phyloP scores from a whole-genome alignment of 139 green algal species.

The Picochlorum sp. region DNA sequence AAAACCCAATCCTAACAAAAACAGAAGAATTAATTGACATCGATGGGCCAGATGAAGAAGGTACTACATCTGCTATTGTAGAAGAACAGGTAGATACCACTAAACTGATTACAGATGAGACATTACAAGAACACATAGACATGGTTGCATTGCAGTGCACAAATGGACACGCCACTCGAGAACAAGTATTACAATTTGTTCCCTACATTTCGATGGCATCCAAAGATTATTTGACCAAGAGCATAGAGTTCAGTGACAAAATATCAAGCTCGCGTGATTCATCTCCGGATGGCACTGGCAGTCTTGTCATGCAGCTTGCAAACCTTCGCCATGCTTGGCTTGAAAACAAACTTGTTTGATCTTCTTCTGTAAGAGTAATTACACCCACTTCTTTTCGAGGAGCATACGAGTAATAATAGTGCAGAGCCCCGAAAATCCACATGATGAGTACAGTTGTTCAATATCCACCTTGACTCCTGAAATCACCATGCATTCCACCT shows the following conservation, averaged over 20 bases:
- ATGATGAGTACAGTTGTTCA: slow-evolving; percentile 39
- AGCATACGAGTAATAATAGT: neutral
- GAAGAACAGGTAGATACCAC: too few relatives aligned
- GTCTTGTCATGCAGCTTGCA: neutral
- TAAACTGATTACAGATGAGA: too few relatives aligned
- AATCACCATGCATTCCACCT: slow-evolving; percentile 37
- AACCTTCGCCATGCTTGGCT: slow-evolving; percentile 4
- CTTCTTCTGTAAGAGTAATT: too few relatives aligned
- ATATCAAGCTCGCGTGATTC: neutral
- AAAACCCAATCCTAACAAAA: neutral
- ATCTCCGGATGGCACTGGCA: neutral
- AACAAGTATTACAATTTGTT: neutral
- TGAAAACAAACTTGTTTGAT: neutral
- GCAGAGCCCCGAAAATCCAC: neutral
- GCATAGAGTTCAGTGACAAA: neutral
- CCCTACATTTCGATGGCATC: neutral
- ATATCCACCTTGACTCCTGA: slow-evolving; percentile 43
- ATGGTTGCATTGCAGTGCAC: neutral
- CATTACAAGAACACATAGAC: neutral
- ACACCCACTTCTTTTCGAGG: neutral
- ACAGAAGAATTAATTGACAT: too few relatives aligned
- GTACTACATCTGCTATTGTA: too few relatives aligned
- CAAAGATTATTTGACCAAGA: neutral
- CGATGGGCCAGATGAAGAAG: too few relatives aligned
- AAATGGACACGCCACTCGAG: neutral